Evolutionary conservation across 495 filamentous ascomycete genomes (phyloP), one percentile per base, ranked within the genome.

Genomic region (Podospora appendiculata): DNA sequence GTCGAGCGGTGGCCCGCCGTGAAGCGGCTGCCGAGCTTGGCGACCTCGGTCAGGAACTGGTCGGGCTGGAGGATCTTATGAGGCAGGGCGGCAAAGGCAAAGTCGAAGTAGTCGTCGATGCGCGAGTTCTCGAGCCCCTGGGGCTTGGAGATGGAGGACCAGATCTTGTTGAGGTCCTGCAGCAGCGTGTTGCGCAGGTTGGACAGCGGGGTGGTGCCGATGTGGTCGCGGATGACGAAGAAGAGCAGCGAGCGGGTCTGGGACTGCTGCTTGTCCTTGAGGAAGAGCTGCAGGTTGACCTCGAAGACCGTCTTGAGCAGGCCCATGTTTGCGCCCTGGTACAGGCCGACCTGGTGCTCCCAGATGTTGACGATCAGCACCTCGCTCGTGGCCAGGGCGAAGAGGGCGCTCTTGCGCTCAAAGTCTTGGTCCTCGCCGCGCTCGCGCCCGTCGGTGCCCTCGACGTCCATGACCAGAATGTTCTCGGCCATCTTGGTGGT

Each of bases 261-360:
- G 12, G 87, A 89, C 58, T 78, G 95, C 89, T 88, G 89, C 58
- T 79, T 88, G 61, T 96, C 89, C 72, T 96, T 98, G 45, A 96
- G 67, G 65, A 98, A 98, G 18, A 98, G 72, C 69, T 96, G 93
- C 61, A 98, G 64, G 66, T 98, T 97, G 62, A 98, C 93, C 72
- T 98, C 93, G 62, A 98, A 98, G 6, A 98, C 93, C 10, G 94
- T 97, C 75, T 98, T 98, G 53, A 98, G 69, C 55, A 98, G 66
- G 3, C 93, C 93, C 93, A 98, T 98, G 68, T 98, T 98, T 53
- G 93, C 93, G 48, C 93, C 93, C 70, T 98, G 93, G 63, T 98
- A 98, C 62, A 98, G 69, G 17, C 93, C 93, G 46, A 98, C 93
- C 69, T 98, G 93, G 69, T 96, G 91, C 71, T 98, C 93, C 93